A percentile compares a stretch with the other conserved stretches of the same genome.
These are phyloP conservation scores for Cytospora paraplurivora DNA, from an alignment of 2,329 filamentous ascomycete species.

Conservation along the genomic window DNA sequence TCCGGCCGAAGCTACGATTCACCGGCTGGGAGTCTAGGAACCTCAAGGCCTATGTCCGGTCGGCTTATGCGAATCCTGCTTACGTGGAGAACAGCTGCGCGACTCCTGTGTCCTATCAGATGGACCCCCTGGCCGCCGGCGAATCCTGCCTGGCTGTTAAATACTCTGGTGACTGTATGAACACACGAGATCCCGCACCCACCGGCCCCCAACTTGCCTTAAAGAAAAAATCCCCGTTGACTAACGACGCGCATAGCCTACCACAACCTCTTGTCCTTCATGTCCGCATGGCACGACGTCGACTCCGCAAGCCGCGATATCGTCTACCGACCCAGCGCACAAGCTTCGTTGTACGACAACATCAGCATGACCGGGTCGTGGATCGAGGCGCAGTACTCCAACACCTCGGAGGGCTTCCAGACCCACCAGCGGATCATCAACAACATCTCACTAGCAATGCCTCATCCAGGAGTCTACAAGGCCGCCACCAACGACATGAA, in stretches of 20 bases:
- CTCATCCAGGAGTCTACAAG: constrained; percentile 67
- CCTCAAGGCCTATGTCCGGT: constrained; percentile 58
- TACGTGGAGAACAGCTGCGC: constrained; percentile 61
- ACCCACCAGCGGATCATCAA: constrained; percentile 63
- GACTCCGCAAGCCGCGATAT: constrained; percentile 45
- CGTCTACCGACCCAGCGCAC: constrained; percentile 57
- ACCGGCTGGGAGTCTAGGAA: constrained; percentile 52
- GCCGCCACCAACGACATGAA: constrained; percentile 66
- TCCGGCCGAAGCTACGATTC: constrained; percentile 70
- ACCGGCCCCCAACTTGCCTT: background rate
- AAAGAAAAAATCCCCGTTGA: background rate
- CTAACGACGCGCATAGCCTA: constrained; percentile 47
- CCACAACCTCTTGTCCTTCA: constrained; percentile 67
- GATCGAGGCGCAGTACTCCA: constrained; percentile 59
- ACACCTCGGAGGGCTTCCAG: constrained; percentile 54
- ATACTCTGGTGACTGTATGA: constrained; percentile 63
- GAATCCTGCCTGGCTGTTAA: constrained; percentile 68
- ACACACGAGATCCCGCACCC: background rate
- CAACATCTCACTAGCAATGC: constrained; percentile 77
- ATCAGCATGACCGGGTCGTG: constrained; percentile 70
- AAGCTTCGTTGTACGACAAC: constrained; percentile 69
- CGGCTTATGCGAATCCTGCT: constrained; percentile 63
- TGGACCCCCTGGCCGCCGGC: constrained; percentile 36
- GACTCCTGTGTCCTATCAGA: constrained; percentile 59
- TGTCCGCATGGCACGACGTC: constrained; percentile 56